phyloP scores from a whole-genome alignment of 2,329 filamentous ascomycete genomes.

The Hysterium pulicare region DNA sequence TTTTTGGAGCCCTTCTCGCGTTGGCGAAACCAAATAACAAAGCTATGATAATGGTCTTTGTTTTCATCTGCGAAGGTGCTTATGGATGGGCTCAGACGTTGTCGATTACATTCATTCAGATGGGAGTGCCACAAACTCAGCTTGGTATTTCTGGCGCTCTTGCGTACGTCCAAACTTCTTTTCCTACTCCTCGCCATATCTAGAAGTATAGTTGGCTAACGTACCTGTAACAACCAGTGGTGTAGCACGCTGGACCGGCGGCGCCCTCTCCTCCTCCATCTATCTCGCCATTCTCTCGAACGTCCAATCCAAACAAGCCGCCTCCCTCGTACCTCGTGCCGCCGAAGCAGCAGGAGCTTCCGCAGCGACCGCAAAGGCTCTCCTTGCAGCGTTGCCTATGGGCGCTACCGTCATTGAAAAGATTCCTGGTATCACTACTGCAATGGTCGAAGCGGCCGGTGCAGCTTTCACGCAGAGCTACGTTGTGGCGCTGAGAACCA shows the following conservation, averaged over 20 bases:
- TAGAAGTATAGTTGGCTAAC: conserved; percentile 7
- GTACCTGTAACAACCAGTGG: too few species aligned
- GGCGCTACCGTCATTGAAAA: conserved; percentile 13
- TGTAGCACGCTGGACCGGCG: conserved; percentile 44
- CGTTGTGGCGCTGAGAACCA: conserved; percentile 13
- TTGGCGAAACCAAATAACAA: conserved; percentile 44
- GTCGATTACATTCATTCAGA: conserved; percentile 49
- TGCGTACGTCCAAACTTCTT: conserved; percentile 12
- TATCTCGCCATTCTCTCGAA: conserved; percentile 45
- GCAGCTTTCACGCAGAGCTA: conserved; percentile 22
- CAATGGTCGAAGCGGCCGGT: conserved; percentile 16
- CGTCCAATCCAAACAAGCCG: conserved; percentile 14
- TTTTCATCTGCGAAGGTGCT: conserved; percentile 44
- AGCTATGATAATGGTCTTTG: conserved; percentile 47
- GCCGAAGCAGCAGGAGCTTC: conserved; percentile 15
- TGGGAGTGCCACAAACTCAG: conserved; percentile 49
- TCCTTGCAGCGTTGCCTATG: conserved; percentile 14
- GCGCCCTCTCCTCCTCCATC: conserved; percentile 40
- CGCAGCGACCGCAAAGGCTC: conserved; percentile 8
- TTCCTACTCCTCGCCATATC: not conserved
- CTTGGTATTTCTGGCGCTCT: conserved; percentile 46
- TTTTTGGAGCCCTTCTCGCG: conserved; percentile 46
- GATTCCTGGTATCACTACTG: conserved; percentile 14
- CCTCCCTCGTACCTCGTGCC: conserved; percentile 13
- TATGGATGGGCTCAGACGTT: conserved; percentile 50